Conservation (phyloP, 495 filamentous ascomycete species). For the Clavariopsis aquatica region DNA sequence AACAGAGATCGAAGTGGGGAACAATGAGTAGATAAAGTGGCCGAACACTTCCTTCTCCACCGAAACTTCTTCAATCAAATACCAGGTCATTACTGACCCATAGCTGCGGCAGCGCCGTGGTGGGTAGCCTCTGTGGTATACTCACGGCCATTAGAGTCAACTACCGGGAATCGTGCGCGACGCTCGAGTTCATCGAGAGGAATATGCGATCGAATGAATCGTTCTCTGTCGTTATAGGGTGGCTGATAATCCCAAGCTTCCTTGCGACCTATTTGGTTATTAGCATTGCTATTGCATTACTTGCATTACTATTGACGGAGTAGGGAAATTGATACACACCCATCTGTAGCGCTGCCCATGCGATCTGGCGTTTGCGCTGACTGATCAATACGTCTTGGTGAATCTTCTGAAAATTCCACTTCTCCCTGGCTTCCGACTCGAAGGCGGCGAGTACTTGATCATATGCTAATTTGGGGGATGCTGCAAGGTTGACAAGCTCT, state of each 20-base stretch:
- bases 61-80: background rate
- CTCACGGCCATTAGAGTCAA: constrained; percentile 60
- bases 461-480: constrained; percentile 51
- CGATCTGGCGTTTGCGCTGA: constrained; percentile 70
- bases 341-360: constrained; percentile 71
- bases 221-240: constrained; percentile 66
- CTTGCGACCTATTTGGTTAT: constrained; percentile 13
- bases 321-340: constrained; percentile 53
- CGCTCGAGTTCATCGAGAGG: constrained; percentile 70
- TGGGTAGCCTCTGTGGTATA: constrained; percentile 30
- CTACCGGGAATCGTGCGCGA: constrained; percentile 63
- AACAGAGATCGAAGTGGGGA: background rate
- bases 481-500: constrained; percentile 70
- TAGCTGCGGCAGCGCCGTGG: constrained; percentile 32
- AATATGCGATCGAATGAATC: constrained; percentile 71
- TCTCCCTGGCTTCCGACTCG: constrained; percentile 60
- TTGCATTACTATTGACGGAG: too few relatives aligned
- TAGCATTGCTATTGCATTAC: too few relatives aligned
- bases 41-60: background rate
- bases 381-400: constrained; percentile 65
- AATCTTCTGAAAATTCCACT: constrained; percentile 76
- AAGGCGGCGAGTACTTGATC: constrained; percentile 60
- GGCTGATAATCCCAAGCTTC: constrained; percentile 75
- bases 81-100: constrained; percentile 21
- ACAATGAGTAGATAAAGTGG: background rate